Conservation (phyloP, 257 asterid species). For the Apocynum venetum region DNA sequence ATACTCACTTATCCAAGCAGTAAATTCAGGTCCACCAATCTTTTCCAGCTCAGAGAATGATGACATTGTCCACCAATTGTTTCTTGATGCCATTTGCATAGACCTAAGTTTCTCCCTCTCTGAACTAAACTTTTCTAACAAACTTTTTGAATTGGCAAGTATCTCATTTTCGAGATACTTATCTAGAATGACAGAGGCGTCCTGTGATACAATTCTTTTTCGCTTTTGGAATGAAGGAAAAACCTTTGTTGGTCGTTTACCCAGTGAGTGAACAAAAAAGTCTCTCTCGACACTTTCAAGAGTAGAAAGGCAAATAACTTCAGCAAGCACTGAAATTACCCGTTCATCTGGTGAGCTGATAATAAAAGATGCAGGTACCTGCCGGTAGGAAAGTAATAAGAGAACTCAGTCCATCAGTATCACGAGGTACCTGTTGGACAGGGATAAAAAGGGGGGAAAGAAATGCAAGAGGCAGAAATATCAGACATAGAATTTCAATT, state of each 20-base stretch:
- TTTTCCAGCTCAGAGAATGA: slow-evolving; percentile 58
- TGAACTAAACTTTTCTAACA: slow-evolving; percentile 47
- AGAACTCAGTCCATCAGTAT: slow-evolving; percentile 64
- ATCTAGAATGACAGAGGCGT: slow-evolving; percentile 54
- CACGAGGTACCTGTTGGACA: slow-evolving; percentile 76
- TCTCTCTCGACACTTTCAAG: slow-evolving; percentile 52
- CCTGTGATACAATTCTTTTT: slow-evolving; percentile 50
- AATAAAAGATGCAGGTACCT: slow-evolving; percentile 72
- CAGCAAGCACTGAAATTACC: slow-evolving; percentile 62
- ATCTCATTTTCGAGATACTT: slow-evolving; percentile 56
- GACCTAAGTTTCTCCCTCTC: slow-evolving; percentile 42
- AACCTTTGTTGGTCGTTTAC: slow-evolving; percentile 31
- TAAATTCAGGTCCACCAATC: slow-evolving; percentile 72
- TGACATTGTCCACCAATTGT: slow-evolving; percentile 53
- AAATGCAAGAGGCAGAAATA: slow-evolving; percentile 31
- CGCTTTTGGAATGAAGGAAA: slow-evolving; percentile 48
- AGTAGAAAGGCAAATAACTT: slow-evolving; percentile 71
- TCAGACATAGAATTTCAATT: slow-evolving; percentile 42
- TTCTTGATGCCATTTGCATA: slow-evolving; percentile 33
- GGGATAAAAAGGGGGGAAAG: slow-evolving; percentile 8
- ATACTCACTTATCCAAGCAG: slow-evolving; percentile 73
- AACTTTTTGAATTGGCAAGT: slow-evolving; percentile 44
- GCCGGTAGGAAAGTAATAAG: slow-evolving; percentile 84
- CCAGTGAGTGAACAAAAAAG: slow-evolving; percentile 26
- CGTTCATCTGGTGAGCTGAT: slow-evolving; percentile 58